Evolutionary conservation across 768 basidiomycete species (phyloP), one percentile per base, ranked within the genome.

Genomic region (Sporobolomyces roseus): DNA sequence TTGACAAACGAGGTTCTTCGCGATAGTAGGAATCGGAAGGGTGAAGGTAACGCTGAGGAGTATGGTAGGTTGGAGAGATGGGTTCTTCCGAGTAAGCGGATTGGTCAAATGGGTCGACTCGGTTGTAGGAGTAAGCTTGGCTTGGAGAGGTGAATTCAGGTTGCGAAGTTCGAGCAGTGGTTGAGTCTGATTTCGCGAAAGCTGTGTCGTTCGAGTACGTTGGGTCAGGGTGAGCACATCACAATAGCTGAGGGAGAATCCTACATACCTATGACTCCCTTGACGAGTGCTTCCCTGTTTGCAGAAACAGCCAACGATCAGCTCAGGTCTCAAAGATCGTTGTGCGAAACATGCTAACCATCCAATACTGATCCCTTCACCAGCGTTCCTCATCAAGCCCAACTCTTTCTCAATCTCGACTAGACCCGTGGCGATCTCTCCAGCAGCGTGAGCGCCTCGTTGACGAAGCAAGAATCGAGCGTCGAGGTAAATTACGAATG

Each of bases 341-440:
- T 9, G 38, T 41, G 9, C 17, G 10, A 17, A 41, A 9, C 10
- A 41, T 9, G 38, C 59, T 45, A 30, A 66, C 65, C 66, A 68
- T 14, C 54, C 54, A 25, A 68, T 49, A 25, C 54, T 58, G 29
- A 68, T 17, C n/a, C 54, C 46, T 7, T 68, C 66, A 13, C 66
- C 66, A 1, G 41, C 61, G 4, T 43, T 51, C 41, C 36, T 35
- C 61, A 68, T 43, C 13, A 68, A 2, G 12, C 66, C 66, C 17
- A 68, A 48, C 49, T 68, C 66, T 29, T 33, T 32, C 49, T 68
- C 66, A 13, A 68, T 68, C 48, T 63, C 54, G 29, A 68, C 66
- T 6, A 68, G 48, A 1, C 66, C 66, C 38, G 51, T 61, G 35
- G 61, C 29, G 48, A 68, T 49, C 1, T 30, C 30, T 7, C 21